Conservation (phyloP, 192 early-diverging fungal species). For the Coemansia sp. region DNA sequence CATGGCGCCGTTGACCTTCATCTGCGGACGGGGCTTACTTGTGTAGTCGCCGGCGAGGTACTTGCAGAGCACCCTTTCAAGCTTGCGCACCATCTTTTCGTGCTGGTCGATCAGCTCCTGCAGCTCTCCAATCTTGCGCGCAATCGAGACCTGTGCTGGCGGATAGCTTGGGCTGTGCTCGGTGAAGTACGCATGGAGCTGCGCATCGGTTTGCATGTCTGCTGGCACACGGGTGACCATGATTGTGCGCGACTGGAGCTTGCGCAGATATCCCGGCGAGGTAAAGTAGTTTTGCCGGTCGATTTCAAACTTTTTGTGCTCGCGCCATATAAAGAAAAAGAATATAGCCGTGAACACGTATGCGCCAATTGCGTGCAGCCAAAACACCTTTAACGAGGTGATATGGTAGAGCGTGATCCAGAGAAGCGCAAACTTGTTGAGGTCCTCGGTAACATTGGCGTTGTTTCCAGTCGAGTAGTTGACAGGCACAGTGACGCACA, state of each 20-base stretch:
- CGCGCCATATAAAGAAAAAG: conserved; percentile 55
- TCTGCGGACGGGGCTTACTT: conserved; percentile 41
- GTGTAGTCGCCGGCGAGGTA: conserved; percentile 49
- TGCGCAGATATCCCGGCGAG: conserved; percentile 62
- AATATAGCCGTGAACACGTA: conserved; percentile 65
- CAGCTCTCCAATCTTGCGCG: conserved; percentile 65
- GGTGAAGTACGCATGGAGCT: conserved; percentile 57
- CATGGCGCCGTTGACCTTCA: conserved; percentile 50
- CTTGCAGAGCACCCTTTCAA: conserved; percentile 67
- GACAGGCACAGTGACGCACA: conserved; percentile 64
- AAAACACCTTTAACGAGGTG: conserved; percentile 59
- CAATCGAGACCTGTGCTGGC: conserved; percentile 64
- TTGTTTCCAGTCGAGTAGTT: conserved; percentile 66
- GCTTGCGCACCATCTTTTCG: conserved; percentile 61
- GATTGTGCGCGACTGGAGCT: conserved; percentile 69
- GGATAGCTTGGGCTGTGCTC: conserved; percentile 45
- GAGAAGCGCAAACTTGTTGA: conserved; percentile 39
- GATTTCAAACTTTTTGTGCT: conserved; percentile 58
- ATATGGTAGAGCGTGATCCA: conserved; percentile 57
- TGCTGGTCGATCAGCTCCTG: conserved; percentile 69
- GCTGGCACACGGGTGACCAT: conserved; percentile 67
- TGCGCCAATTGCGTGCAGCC: conserved; percentile 62
- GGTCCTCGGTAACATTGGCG: conserved; percentile 25
- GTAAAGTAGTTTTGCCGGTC: conserved; percentile 62
- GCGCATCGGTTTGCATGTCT: conserved; percentile 60